Evolutionary conservation across 305 asterid species (phyloP), one percentile per base, ranked within the genome.

Genomic region (Euphrasia arctica): DNA sequence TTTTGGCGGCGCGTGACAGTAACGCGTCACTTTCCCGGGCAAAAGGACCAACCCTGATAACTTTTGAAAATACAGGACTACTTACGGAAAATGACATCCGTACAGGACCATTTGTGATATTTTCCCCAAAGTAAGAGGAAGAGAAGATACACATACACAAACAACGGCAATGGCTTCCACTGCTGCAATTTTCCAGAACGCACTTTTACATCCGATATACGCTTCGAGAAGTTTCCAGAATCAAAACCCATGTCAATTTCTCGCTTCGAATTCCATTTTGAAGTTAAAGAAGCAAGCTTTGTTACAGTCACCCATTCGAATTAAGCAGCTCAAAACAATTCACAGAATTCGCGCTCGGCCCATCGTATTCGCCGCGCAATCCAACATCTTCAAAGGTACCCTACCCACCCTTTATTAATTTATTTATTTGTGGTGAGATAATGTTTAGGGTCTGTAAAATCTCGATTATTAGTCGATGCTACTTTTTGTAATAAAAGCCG

Each of bases 341-440:
- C 72, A 54, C 48, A 72, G 59, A 59, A 28, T 57, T 68, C 75
- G 39, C 50, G 42, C 73, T 36, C 66, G 47, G 22, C 83, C 83
- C 9, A 18, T 61, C 13, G 67, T 77, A 42, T 79, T 50, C 66
- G 89, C 92, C 39, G 74, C 71, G 10, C 87, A 81, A 49, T 79
- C 82, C 71, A 81, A 78, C 77, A 67, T 87, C 75, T 47, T 83
- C 1, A 83, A 56, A 79, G 92, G 95, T 77, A 25, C 15, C 31
- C 32, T 15, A 32, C 5, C 48, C 57, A 29, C 18, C 51, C 45
- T 55, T 54, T 31, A 52, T 52, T 52, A 18, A 15, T 52, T 18
- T 18, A 18, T 52, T 25, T 18, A 1, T 52, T 52, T 15, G 1
- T 31, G 43, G 9, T 29, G 61, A 58, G 31, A 58, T 36, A 48